phyloP scores from a whole-genome alignment of 1,284 basidiomycete genomes.

The Ceratobasidium sp. region DNA sequence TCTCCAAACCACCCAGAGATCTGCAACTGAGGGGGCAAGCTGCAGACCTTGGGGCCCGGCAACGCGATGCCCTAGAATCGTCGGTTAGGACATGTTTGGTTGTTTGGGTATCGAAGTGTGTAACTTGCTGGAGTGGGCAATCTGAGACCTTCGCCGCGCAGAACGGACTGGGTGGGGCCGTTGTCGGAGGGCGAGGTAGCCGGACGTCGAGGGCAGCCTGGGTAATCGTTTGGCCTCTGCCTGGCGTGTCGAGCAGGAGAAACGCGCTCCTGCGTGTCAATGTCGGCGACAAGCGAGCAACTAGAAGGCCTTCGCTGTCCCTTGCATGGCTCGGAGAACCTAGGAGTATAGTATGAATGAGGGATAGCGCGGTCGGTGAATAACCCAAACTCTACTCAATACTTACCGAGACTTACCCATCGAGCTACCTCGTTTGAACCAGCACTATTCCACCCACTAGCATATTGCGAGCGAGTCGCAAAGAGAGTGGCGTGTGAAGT shows the following conservation, averaged over 20 bases:
- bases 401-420: slow-evolving; percentile 1
- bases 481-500: slow-evolving; percentile 39
- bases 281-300: neutral
- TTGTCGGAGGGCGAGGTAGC: neutral
- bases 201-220: slow-evolving; percentile 3
- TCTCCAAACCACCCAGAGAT: slow-evolving; percentile 18
- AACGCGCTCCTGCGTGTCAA: neutral
- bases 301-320: neutral
- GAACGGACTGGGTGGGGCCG: slow-evolving; percentile 16
- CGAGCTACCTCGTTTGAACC: neutral
- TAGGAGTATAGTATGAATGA: neutral
- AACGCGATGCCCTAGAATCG: slow-evolving; percentile 15
- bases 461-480: slow-evolving; percentile 22
- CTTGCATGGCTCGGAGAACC: neutral
- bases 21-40: slow-evolving; percentile 38
- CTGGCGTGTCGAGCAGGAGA: neutral
- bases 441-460: slow-evolving; percentile 22
- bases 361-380: slow-evolving; percentile 24
- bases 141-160: slow-evolving; percentile 26
- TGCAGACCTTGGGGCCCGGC: slow-evolving; percentile 3
- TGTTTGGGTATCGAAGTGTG: neutral
- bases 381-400: neutral
- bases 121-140: slow-evolving; percentile 1
- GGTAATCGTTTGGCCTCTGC: neutral
- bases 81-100: slow-evolving; percentile 39